A percentile compares a stretch with the other conserved stretches of the same genome.
These are phyloP conservation scores for Trichoderma virens DNA, from an alignment of 495 filamentous ascomycete genomes.

Conservation along the genomic window DNA sequence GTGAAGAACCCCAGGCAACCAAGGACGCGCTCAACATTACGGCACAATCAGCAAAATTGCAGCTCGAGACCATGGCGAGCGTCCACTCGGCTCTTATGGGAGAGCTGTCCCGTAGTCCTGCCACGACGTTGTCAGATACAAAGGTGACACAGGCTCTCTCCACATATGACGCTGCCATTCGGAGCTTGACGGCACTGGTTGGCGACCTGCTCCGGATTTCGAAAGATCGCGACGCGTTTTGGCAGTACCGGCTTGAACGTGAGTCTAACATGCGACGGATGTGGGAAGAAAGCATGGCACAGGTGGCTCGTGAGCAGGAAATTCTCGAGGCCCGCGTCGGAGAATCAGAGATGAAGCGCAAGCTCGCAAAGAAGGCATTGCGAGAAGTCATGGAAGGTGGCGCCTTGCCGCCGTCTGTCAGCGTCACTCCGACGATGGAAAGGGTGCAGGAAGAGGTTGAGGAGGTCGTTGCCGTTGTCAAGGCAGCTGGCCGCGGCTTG, in stretches of 20 bases:
- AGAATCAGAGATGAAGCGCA: slow-evolving; percentile 84
- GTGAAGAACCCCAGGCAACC: slow-evolving; percentile 59
- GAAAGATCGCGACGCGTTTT: slow-evolving; percentile 87
- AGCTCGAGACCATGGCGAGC: slow-evolving; percentile 79
- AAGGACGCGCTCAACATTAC: slow-evolving; percentile 95
- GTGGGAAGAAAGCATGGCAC: slow-evolving; percentile 99
- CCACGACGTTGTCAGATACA: slow-evolving; percentile 62
- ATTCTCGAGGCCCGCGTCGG: slow-evolving; percentile 77
- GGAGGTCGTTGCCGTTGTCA: slow-evolving; percentile 22
- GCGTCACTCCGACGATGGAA: slow-evolving; percentile 28
- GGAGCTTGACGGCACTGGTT: slow-evolving; percentile 76
- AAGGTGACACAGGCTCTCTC: slow-evolving; percentile 68
- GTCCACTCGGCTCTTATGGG: slow-evolving; percentile 73
- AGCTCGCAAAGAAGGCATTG: slow-evolving; percentile 79
- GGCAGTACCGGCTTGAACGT: slow-evolving; percentile 88
- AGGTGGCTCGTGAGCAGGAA: slow-evolving; percentile 88
- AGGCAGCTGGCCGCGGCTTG: slow-evolving; percentile 18
- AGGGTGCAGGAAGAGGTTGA: slow-evolving; percentile 20
- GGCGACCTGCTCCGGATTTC: slow-evolving; percentile 87
- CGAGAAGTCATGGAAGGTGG: slow-evolving; percentile 72
- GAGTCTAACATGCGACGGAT: slow-evolving; percentile 82
- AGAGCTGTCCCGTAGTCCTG: slow-evolving; percentile 62
- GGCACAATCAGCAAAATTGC: slow-evolving; percentile 86
- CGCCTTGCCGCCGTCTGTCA: slow-evolving; percentile 38
- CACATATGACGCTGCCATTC: slow-evolving; percentile 49